A percentile compares a stretch with the other conserved stretches of the same genome.
phyloP scores from a whole-genome alignment of 257 asterid genomes.

The Solanum corneliomulleri region DNA sequence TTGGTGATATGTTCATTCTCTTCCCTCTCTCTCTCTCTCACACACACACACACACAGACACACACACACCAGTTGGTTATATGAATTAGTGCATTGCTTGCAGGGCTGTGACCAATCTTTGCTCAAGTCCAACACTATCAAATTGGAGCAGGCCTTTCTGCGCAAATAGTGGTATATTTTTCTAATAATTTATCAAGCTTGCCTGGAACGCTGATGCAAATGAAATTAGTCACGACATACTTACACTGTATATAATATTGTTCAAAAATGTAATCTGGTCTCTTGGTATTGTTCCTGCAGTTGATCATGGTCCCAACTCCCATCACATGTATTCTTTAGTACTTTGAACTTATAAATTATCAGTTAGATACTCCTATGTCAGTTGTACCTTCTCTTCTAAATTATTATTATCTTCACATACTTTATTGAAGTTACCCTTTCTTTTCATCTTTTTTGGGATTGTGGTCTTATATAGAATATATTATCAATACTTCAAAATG shows the following conservation, averaged over 20 bases:
- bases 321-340: not conserved
- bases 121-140: constrained; percentile 18
- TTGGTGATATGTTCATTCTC: not conserved
- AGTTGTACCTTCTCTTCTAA: not conserved
- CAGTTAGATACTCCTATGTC: not conserved
- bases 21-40: not conserved
- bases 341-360: not conserved
- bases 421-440: not conserved
- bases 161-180: constrained; percentile 48
- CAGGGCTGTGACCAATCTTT: constrained; percentile 33
- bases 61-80: not conserved
- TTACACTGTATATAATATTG: not conserved
- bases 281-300: not conserved
- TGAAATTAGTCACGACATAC: not conserved
- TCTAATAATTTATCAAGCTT: not conserved
- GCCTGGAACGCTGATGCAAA: not conserved
- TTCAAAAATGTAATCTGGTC: not conserved
- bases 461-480: not conserved
- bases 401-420: not conserved
- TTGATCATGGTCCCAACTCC: not conserved
- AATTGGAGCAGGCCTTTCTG: constrained; percentile 56
- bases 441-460: not conserved
- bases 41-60: not conserved
- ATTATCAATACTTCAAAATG: not conserved
- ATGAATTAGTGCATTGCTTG: constrained; percentile 3